Conservation (phyloP, 345 rosid species). For the Corchorus capsularis region DNA sequence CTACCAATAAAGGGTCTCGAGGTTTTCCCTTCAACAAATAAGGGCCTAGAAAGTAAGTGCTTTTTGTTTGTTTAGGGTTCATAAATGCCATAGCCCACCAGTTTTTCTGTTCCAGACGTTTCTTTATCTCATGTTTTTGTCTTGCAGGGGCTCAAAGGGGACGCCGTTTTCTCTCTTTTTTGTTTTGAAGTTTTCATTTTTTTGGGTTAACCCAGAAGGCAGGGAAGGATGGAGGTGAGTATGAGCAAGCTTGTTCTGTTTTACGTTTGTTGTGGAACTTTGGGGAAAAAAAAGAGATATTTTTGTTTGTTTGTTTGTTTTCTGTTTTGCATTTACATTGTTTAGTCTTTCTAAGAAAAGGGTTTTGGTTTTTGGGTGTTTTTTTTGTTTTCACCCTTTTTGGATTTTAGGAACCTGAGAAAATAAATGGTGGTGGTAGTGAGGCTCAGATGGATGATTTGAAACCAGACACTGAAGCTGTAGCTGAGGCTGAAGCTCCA, state of each 20-base stretch:
- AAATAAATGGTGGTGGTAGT: slow-evolving; percentile 9
- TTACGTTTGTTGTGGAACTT: background rate
- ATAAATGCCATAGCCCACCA: background rate
- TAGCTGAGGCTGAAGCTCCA: slow-evolving; percentile 1
- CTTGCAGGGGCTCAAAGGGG: background rate
- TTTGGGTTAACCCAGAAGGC: background rate
- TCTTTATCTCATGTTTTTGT: background rate
- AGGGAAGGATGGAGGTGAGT: background rate
- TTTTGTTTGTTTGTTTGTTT: background rate
- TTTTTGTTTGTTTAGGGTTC: background rate
- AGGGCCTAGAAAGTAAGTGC: background rate
- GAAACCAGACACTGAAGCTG: slow-evolving; percentile 20
- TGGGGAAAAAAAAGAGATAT: background rate
- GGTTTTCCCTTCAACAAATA: background rate
- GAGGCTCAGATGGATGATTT: slow-evolving; percentile 23
- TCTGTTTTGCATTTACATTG: background rate
- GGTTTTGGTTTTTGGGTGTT: background rate
- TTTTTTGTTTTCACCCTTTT: background rate
- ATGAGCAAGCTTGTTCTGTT: background rate
- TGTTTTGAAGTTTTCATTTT: background rate
- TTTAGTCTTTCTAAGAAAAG: background rate
- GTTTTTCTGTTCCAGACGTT: background rate
- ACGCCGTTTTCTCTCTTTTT: background rate
- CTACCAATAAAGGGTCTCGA: background rate
- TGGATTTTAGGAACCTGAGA: slow-evolving; percentile 7